Evolutionary conservation across 805 yeast species (phyloP), one percentile per base, ranked within the genome.

Genomic region (Pichia gijzeniarum): DNA sequence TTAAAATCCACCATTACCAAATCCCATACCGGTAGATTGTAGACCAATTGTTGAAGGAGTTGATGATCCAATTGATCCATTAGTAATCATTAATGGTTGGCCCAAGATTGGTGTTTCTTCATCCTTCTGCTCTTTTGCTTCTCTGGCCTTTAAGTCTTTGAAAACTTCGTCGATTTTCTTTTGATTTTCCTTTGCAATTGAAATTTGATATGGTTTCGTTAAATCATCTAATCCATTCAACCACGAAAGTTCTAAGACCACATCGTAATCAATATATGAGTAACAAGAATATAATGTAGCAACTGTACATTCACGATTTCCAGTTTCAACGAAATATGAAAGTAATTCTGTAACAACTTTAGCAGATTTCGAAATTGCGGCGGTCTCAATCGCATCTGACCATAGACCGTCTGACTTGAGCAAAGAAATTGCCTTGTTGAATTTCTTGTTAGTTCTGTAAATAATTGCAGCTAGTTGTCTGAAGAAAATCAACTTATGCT

Each of bases 401-500:
- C 97, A 93, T 57, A 93, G 74, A 68, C 86, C 88, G 71, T 93
- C 98, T 50, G 83, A 77, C 73, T 93, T 93, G 60, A 89, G 77
- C 51, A 93, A 80, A 2, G 90, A 76, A 61, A 93, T 82, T 41
- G 96, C 83, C 74, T 90, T 91, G 63, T 70, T 74, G 84, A 88
- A 93, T 65, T 93, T 91, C 77, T 89, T 90, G 70, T 88, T 88
- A 70, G 89, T 89, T 65, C 95, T 80, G 76, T 85, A 93, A 54
- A 93, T 75, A 55, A 89, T 79, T 41, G 98, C 98, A 34, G 97
- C 95, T 60, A 93, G 88, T 71, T 88, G 95, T 70, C 97, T 84
- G 76, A 93, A 93, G 72, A 89, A 93, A 46, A 93, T 79, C 45
- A 89, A 70, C 21, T 84, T 85, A 63, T 91, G 97, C 65, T 84